Evolutionary conservation across 1,284 basidiomycete genomes (phyloP).

Genomic region (Ceratobasidium sp.): DNA sequence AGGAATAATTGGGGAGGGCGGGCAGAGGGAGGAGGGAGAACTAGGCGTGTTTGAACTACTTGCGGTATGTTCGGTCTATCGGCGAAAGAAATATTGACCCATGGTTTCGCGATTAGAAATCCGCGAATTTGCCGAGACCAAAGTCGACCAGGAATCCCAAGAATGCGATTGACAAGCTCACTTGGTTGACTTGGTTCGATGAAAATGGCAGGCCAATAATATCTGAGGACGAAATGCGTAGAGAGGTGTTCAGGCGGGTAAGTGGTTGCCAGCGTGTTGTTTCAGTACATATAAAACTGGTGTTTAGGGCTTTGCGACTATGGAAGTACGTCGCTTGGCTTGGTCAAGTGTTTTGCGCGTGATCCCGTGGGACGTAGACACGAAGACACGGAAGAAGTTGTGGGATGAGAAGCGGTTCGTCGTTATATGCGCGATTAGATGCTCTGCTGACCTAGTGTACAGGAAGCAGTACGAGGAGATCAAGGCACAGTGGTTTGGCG

Average conservation of each 20-base stretch:
- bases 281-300: background rate
- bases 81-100: background rate
- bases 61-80: constrained; percentile 38
- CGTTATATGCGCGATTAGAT: constrained; percentile 15
- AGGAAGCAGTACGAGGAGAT: constrained; percentile 75
- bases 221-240: constrained; percentile 72
- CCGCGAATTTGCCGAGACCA: constrained; percentile 79
- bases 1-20: constrained; percentile 61
- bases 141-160: constrained; percentile 75
- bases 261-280: constrained; percentile 37
- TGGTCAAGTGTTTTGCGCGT: constrained; percentile 95
- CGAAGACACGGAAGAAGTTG: constrained; percentile 63
- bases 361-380: constrained; percentile 77
- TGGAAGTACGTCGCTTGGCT: constrained; percentile 69
- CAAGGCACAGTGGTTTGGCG: constrained; percentile 83
- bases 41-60: constrained; percentile 91
- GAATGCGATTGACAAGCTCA: constrained; percentile 75
- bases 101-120: constrained; percentile 62
- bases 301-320: constrained; percentile 64
- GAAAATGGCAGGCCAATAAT: constrained; percentile 74
- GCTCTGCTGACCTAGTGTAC: constrained; percentile 42
- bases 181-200: constrained; percentile 78
- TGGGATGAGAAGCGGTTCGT: constrained; percentile 75
- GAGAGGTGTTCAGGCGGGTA: constrained; percentile 76
- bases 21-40: constrained; percentile 70